These are phyloP conservation scores for Phenoliferia sp. DNA, from an alignment of 1,284 basidiomycete species.

Conservation along the genomic window DNA sequence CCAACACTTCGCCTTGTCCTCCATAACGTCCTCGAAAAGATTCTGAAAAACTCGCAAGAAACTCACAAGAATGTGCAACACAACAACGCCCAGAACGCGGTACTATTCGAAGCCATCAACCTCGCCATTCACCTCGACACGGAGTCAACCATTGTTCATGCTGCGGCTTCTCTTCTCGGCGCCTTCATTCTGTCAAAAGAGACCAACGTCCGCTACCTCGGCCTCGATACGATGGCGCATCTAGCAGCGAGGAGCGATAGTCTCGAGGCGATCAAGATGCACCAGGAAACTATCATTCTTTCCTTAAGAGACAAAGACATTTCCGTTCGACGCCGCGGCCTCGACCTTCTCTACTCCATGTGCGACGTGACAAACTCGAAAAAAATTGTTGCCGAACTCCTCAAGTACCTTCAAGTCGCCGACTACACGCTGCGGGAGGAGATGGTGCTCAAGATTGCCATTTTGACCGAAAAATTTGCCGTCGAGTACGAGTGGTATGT, in stretches of 20 bases:
- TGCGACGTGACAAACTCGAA: constrained; percentile 95
- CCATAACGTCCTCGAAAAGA: constrained; percentile 78
- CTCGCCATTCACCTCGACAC: constrained; percentile 95
- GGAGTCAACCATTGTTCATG: constrained; percentile 79
- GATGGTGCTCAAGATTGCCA: constrained; percentile 98
- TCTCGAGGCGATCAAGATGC: constrained; percentile 86
- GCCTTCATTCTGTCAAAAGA: constrained; percentile 96
- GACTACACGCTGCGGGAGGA: constrained; percentile 95
- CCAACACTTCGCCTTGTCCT: constrained; percentile 69
- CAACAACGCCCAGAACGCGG: constrained; percentile 95
- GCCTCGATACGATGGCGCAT: constrained; percentile 97
- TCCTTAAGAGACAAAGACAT: constrained; percentile 96
- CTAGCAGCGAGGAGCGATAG: constrained; percentile 81
- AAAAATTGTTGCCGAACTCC: constrained; percentile 86
- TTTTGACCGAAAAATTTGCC: constrained; percentile 95
- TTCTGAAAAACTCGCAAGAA: constrained; percentile 91
- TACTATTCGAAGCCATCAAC: constrained; percentile 97
- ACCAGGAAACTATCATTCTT: constrained; percentile 91
- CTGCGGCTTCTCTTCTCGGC: constrained; percentile 86
- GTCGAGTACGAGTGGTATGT: constrained; percentile 71
- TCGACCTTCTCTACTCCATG: constrained; percentile 98
- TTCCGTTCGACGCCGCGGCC: constrained; percentile 84
- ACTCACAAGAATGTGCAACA: constrained; percentile 93
- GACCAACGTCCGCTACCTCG: constrained; percentile 96
- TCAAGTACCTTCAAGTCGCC: constrained; percentile 86